Percentiles rank a stretch among this genome's conserved stretches.
phyloP scores from a whole-genome alignment of 2,329 filamentous ascomycete genomes.

The Orbilia javanica region DNA sequence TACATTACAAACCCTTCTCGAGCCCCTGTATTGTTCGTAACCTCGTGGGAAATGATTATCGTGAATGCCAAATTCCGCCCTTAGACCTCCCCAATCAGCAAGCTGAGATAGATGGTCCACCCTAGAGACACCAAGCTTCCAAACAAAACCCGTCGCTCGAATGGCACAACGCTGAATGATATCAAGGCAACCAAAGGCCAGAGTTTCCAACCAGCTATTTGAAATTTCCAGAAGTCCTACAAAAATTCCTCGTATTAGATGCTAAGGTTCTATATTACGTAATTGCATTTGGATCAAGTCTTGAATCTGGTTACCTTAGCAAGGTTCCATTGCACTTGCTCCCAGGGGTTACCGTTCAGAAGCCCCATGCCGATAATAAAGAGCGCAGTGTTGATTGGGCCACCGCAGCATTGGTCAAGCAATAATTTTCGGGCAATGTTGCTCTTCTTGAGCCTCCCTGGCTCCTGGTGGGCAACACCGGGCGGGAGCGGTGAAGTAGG shows the following conservation, averaged over 20 bases:
- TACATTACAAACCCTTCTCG: slow-evolving; percentile 24
- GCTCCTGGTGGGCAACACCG: slow-evolving; percentile 24
- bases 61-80: not conserved
- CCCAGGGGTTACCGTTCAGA: slow-evolving; percentile 65
- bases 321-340: slow-evolving; percentile 63
- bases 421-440: slow-evolving; percentile 71
- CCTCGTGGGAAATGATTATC: not conserved
- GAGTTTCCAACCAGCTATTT: slow-evolving; percentile 69
- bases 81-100: slow-evolving; percentile 64
- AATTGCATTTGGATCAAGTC: not conserved
- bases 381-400: slow-evolving; percentile 70
- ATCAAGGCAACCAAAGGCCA: slow-evolving; percentile 70
- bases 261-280: not conserved
- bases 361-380: slow-evolving; percentile 72
- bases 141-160: slow-evolving; percentile 69
- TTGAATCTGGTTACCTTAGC: slow-evolving; percentile 62
- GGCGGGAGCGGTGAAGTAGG: slow-evolving; percentile 12
- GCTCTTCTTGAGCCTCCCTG: slow-evolving; percentile 64
- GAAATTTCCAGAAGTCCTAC: slow-evolving; percentile 63
- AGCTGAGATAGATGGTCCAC: slow-evolving; percentile 70
- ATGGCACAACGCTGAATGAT: slow-evolving; percentile 69
- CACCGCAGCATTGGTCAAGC: slow-evolving; percentile 73
- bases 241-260: not conserved
- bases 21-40: slow-evolving; percentile 20
- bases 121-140: slow-evolving; percentile 69